Evolutionary conservation across 495 filamentous ascomycete species (phyloP).

Genomic region (Usnea hakonensis): DNA sequence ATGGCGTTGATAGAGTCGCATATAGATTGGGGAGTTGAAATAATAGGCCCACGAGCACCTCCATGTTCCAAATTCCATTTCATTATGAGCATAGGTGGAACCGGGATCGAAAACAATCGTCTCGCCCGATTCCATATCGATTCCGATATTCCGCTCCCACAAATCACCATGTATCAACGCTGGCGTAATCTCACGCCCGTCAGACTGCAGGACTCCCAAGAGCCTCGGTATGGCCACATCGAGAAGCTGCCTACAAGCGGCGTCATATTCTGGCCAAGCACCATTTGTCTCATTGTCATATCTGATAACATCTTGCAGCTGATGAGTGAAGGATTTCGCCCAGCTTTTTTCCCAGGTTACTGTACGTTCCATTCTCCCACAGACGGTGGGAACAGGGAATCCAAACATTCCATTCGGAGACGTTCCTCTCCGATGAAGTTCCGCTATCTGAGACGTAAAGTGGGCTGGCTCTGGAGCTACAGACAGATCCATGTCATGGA

Average conservation of each 20-base stretch:
- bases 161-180: constrained; percentile 43
- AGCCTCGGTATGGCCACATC: constrained; percentile 37
- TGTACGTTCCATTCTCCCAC: constrained; percentile 37
- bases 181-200: constrained; percentile 37
- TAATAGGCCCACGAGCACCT: constrained; percentile 24
- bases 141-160: constrained; percentile 43
- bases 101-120: constrained; percentile 42
- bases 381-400: constrained; percentile 42
- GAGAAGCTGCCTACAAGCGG: constrained; percentile 27
- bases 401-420: constrained; percentile 50
- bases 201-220: constrained; percentile 36
- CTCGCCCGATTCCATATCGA: constrained; percentile 30
- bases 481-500: constrained; percentile 34
- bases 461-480: constrained; percentile 35
- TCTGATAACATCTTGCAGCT: constrained; percentile 30
- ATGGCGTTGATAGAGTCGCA: constrained; percentile 25
- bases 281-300: constrained; percentile 34
- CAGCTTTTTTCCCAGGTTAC: constrained; percentile 40
- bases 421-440: constrained; percentile 34
- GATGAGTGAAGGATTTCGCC: constrained; percentile 39
- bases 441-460: constrained; percentile 38
- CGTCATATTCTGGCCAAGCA: constrained; percentile 27
- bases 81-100: constrained; percentile 45
- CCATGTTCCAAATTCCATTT: constrained; percentile 39
- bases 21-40: constrained; percentile 23